These are phyloP conservation scores for Ascomycota sp. DNA, from an alignment of 2,329 filamentous ascomycete genomes.

Conservation along the genomic window DNA sequence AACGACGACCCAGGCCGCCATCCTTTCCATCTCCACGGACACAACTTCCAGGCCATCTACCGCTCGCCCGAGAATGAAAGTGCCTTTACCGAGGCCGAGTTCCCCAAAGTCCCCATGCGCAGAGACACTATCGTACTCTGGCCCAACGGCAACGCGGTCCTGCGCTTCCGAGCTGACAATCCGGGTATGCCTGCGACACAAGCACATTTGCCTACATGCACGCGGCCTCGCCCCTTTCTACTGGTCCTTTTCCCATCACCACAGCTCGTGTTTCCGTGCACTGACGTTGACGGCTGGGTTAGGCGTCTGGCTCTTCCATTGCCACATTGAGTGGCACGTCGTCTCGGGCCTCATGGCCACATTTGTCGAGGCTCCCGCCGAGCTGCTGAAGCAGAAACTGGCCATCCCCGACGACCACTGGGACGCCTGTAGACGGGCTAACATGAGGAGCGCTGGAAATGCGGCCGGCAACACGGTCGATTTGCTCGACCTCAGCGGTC, in stretches of 20 bases:
- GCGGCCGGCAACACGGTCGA: slow-evolving; percentile 52
- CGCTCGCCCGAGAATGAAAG: slow-evolving; percentile 38
- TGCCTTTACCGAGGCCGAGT: slow-evolving; percentile 26
- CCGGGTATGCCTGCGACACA: slow-evolving; percentile 23
- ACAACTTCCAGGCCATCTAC: slow-evolving; percentile 48
- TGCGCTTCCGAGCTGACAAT: slow-evolving; percentile 49
- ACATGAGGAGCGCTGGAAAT: slow-evolving; percentile 40
- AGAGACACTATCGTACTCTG: slow-evolving; percentile 48
- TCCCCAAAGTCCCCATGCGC: slow-evolving; percentile 37
- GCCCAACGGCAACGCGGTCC: slow-evolving; percentile 44
- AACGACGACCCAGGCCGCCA: slow-evolving; percentile 53
- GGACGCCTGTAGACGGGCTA: slow-evolving; percentile 32
- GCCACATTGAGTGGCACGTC: slow-evolving; percentile 65
- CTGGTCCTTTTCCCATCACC: too few relatives aligned
- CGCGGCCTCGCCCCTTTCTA: slow-evolving; percentile 3
- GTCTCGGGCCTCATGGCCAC: slow-evolving; percentile 44
- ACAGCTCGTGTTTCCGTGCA: too few relatives aligned
- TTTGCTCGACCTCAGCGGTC: slow-evolving; percentile 39
- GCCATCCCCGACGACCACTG: slow-evolving; percentile 38
- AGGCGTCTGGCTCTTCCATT: slow-evolving; percentile 55
- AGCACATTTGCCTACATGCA: slow-evolving; percentile 3
- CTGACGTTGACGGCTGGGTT: background rate
- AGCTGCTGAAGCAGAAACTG: slow-evolving; percentile 36
- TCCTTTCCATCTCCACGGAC: slow-evolving; percentile 63
- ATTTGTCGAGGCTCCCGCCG: slow-evolving; percentile 40